A percentile compares a stretch with the other conserved stretches of the same genome.
phyloP scores from a whole-genome alignment of 2,329 filamentous ascomycete species.

The Fusarium pilosicola region DNA sequence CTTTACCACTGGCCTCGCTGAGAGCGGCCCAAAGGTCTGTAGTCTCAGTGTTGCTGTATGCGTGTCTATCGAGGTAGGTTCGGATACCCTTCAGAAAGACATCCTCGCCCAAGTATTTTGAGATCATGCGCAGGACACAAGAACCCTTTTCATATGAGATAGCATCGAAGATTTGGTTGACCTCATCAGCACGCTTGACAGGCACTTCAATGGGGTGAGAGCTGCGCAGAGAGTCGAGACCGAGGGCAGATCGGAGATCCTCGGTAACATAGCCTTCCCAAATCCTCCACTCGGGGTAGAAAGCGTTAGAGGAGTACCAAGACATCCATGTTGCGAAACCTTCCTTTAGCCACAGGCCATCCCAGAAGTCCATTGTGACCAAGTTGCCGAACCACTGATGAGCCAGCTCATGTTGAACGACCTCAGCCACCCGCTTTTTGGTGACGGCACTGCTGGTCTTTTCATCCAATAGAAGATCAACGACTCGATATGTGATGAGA shows the following conservation, averaged over 20 bases:
- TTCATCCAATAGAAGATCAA: slow-evolving; percentile 84
- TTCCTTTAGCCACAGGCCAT: slow-evolving; percentile 95
- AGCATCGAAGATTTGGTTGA: slow-evolving; percentile 98
- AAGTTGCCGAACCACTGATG: slow-evolving; percentile 99
- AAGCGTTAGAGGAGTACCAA: slow-evolving; percentile 85
- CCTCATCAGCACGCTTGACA: slow-evolving; percentile 93
- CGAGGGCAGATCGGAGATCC: slow-evolving; percentile 86
- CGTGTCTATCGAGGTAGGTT: slow-evolving; percentile 92
- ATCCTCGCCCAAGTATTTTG: slow-evolving; percentile 92
- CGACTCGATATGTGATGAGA: slow-evolving; percentile 91
- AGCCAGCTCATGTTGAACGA: slow-evolving; percentile 95
- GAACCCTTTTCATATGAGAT: slow-evolving; percentile 98
- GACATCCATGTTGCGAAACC: slow-evolving; percentile 74
- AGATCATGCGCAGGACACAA: slow-evolving; percentile 96
- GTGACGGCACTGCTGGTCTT: slow-evolving; percentile 88
- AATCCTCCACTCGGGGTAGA: slow-evolving; percentile 98
- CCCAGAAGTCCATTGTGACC: slow-evolving; percentile 99
- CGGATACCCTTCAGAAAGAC: slow-evolving; percentile 92
- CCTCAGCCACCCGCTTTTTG: slow-evolving; percentile 93
- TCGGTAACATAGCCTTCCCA: slow-evolving; percentile 97
- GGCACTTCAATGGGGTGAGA: slow-evolving; percentile 97
- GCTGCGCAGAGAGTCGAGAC: slow-evolving; percentile 89
- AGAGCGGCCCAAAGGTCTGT: slow-evolving; percentile 90
- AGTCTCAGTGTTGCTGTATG: slow-evolving; percentile 94
- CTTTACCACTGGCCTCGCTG: slow-evolving; percentile 88